Base-by-base conservation (phyloP, 371 early-diverging fungal species). In the Mucor velutinosus region DNA sequence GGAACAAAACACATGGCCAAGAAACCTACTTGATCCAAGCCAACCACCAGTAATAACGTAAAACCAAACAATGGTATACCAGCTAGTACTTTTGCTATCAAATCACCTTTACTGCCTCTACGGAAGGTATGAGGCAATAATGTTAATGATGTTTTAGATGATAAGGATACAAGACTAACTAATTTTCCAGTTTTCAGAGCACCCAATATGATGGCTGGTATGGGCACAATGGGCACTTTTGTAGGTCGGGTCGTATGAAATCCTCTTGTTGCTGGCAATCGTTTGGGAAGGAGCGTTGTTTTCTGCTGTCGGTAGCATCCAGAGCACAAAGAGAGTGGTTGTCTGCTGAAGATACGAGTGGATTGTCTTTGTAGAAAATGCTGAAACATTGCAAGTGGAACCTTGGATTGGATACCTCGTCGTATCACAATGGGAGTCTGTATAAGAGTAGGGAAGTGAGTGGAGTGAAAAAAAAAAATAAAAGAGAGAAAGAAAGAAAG, bases 61-160 rank as follows among this genome's bases (percentile, higher is more conserved):
- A 84, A 55, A n/a, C 84, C 84, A 47, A 78, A 37, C 12, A 84
- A 11, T 4, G 84, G 84, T 27, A 84, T 68, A 25, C 80, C 71
- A 12, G 80, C 77, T 15, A 84, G 61, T 11, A 81, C 25, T 58
- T 76, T 83, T 17, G 75, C 76, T 15, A 75, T 55, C 8, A 67
- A 53, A 8, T 68, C 63, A 27, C 60, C 45, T 33, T 67, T 66
- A 41, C 70, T 67, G 0, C 65, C 57, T 64, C 75, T 64, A 30
- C 72, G 64, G 32, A 79, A 79, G 2, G 81, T 78, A 66, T 84
- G 81, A n/a, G 84, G 84, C n/a, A 84, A 62, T 17, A 84, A 62
- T 11, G 84, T 81, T 27, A 84, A 65, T 5, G 84, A 81, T 0
- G 81, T 81, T 45, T 81, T 84, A 5, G 80, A 81, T 0, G 81